Evolutionary conservation across 2,329 filamentous ascomycete species (phyloP).

Genomic region (Paecilomyces formosus): DNA sequence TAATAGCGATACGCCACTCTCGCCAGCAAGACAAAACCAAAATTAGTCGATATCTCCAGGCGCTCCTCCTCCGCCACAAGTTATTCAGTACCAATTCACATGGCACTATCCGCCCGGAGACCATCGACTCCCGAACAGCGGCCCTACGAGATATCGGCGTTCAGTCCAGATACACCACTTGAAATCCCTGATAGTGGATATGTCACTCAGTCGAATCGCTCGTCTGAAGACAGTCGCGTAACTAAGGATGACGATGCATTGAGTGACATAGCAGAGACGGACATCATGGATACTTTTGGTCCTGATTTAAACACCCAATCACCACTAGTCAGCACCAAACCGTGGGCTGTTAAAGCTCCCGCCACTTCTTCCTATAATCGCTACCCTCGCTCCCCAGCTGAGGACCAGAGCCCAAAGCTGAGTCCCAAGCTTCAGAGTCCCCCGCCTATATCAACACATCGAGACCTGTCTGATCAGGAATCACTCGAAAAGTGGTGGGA

Average conservation of each 20-base stretch:
- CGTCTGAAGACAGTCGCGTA: slow-evolving; percentile 14
- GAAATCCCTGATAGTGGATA: slow-evolving; percentile 30
- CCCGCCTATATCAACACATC: slow-evolving; percentile 10
- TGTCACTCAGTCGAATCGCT: slow-evolving; percentile 20
- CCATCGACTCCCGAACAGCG: slow-evolving; percentile 28
- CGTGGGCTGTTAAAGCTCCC: neutral
- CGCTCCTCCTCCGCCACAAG: slow-evolving; percentile 25
- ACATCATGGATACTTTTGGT: neutral
- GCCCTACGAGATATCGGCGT: slow-evolving; percentile 29
- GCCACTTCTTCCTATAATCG: neutral
- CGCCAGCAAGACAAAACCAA: slow-evolving; percentile 29
- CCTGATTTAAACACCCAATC: neutral
- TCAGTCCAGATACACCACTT: slow-evolving; percentile 31
- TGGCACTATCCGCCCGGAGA: slow-evolving; percentile 13
- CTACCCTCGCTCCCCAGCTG: neutral
- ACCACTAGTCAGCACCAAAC: neutral
- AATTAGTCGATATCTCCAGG: slow-evolving; percentile 30
- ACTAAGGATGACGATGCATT: slow-evolving; percentile 22
- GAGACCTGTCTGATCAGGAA: slow-evolving; percentile 16
- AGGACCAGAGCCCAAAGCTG: slow-evolving; percentile 6
- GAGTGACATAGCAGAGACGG: slow-evolving; percentile 5
- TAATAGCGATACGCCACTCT: slow-evolving; percentile 22
- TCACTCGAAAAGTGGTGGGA: slow-evolving; percentile 26
- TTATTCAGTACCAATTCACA: slow-evolving; percentile 16
- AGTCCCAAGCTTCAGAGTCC: slow-evolving; percentile 10